Base-by-base conservation (phyloP, 2,329 filamentous ascomycete species). In the Cytospora schulzeri region DNA sequence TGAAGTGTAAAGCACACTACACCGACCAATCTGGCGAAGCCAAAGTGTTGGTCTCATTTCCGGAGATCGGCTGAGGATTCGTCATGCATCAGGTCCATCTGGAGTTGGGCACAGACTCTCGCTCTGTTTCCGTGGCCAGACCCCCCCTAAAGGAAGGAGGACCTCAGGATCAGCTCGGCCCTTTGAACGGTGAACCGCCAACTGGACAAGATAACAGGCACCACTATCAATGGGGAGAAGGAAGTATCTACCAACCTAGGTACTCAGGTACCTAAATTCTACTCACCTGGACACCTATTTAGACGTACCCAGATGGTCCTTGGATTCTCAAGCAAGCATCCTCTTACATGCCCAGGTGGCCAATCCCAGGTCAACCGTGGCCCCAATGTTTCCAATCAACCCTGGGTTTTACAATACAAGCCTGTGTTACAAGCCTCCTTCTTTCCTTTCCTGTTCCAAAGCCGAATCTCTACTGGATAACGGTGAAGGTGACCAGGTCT, bases 41-140 rank as follows among this genome's bases (percentile, higher is more conserved):
- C 38, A 22, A 50, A 28, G 38, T 62, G 52, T 22, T 38, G 38
- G 29, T 38, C 52, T 62, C 60, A 62, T 62, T 56, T 62, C 52
- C 45, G 9, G n/a, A 48, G n/a, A 24, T 48, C 45, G 45, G 45
- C 45, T 24, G n/a, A 48, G 45, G n/a, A 48, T 24, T 48, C 52
- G 38, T 31, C 14, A 56, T 45, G 26, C 52, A 29, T 35, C 2
- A 38, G 22, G 22, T 9, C 9, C 48, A 45, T 38, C 52, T 38
- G 28, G 35, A 38, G 31, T 50, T 62, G 48, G 52, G 60, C 60
- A 56, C 54, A 54, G 60, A 41, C 17, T 38, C 59, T 61, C 59
- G 59, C 59, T 55, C 45, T 61, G 60, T 62, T 62, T 62, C 60
- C 52, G 60, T 38, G 59, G 12, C 33, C 50, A 50, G 60, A 48